A percentile compares a stretch with the other conserved stretches of the same genome.
Evolutionary conservation across 257 asterid genomes (phyloP).

Genomic region (Primulina tabacum): DNA sequence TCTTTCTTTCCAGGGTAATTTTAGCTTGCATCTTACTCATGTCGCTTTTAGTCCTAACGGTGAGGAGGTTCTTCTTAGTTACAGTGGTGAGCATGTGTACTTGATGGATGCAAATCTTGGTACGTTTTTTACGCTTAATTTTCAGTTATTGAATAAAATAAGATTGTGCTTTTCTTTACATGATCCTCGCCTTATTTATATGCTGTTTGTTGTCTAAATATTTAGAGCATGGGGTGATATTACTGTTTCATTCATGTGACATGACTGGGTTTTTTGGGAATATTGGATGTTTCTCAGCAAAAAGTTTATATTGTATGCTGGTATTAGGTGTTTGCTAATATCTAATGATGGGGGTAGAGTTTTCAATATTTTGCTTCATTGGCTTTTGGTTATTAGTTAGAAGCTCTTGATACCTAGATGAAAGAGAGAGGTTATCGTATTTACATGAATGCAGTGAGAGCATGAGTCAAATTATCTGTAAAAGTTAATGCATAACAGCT

Average conservation of each 20-base stretch:
- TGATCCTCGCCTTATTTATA: neutral
- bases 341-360: constrained; percentile 24
- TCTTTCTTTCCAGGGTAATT: constrained; percentile 57
- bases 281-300: constrained; percentile 10
- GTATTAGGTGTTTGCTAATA: neutral
- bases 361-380: neutral
- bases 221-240: constrained; percentile 8
- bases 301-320: neutral
- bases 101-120: constrained; percentile 83
- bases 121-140: constrained; percentile 27
- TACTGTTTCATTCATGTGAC: constrained; percentile 11
- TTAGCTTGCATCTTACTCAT: constrained; percentile 82
- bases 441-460: neutral
- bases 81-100: constrained; percentile 94
- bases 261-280: neutral
- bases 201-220: neutral
- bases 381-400: neutral
- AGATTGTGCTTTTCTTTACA: constrained; percentile 16
- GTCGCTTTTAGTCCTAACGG: constrained; percentile 87
- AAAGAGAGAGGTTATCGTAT: neutral
- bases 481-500: neutral
- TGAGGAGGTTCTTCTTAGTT: constrained; percentile 93
- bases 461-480: neutral
- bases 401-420: neutral
- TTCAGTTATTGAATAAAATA: neutral